phyloP scores from a whole-genome alignment of 306 rosid genomes.

The Calophaca sinica region DNA sequence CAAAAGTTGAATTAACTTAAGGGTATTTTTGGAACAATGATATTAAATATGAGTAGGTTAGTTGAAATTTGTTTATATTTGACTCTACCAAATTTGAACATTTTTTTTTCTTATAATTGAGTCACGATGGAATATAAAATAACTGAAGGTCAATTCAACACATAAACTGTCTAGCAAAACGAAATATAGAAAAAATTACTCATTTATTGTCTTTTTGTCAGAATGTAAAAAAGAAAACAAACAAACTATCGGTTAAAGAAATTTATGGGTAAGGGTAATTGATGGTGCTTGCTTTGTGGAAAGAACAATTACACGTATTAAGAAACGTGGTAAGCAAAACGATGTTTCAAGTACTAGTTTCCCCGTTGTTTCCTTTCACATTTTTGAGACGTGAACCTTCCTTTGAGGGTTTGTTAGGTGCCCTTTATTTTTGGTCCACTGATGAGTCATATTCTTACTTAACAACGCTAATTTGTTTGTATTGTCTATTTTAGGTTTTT shows the following conservation, averaged over 20 bases:
- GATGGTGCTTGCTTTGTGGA: constrained; percentile 47
- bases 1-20: too few species aligned
- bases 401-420: constrained; percentile 33
- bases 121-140: not conserved
- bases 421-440: constrained; percentile 42
- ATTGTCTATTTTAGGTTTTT: constrained; percentile 29
- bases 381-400: constrained; percentile 35
- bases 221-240: constrained; percentile 27
- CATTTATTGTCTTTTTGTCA: constrained; percentile 34
- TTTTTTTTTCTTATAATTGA: too few species aligned
- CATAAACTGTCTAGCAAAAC: constrained; percentile 3
- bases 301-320: constrained; percentile 36
- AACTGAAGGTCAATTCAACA: constrained; percentile 24
- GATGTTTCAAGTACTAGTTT: constrained; percentile 7
- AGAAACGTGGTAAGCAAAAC: constrained; percentile 14
- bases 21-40: too few species aligned
- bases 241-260: not conserved
- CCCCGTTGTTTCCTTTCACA: constrained; percentile 37
- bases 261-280: constrained; percentile 15
- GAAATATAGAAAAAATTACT: constrained; percentile 15
- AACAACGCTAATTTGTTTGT: constrained; percentile 34
- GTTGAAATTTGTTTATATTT: too few species aligned
- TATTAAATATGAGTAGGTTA: too few species aligned
- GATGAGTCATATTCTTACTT: constrained; percentile 33
- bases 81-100: too few species aligned